These are phyloP conservation scores for Fusarium succisae DNA, from an alignment of 2,329 filamentous ascomycete genomes.

Conservation along the genomic window DNA sequence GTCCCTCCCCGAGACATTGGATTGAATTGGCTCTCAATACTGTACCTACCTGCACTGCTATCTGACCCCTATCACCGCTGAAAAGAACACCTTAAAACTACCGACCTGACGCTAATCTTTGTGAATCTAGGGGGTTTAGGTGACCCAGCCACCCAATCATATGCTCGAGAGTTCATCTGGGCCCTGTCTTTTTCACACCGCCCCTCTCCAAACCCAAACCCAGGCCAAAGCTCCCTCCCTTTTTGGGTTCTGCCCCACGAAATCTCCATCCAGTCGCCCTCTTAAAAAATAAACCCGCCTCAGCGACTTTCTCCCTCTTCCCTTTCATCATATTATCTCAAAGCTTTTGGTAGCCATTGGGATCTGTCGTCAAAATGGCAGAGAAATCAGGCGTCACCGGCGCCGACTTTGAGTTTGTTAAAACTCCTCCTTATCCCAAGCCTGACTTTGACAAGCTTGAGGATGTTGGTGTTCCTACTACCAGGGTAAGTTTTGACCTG, in stretches of 20 bases:
- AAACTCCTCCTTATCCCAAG: slow-evolving; percentile 51
- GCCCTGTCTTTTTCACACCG: slow-evolving; percentile 32
- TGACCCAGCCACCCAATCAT: slow-evolving; percentile 11
- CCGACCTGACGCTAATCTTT: slow-evolving; percentile 21
- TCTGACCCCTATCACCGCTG: slow-evolving; percentile 20
- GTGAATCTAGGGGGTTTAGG: slow-evolving; percentile 5
- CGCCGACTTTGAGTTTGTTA: slow-evolving; percentile 54
- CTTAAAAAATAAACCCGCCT: slow-evolving; percentile 36
- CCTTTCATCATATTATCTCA: slow-evolving; percentile 21
- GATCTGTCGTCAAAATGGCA: slow-evolving; percentile 46
- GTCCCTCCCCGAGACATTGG: slow-evolving; percentile 11
- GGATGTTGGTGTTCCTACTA: slow-evolving; percentile 62
- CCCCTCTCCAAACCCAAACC: slow-evolving; percentile 26
- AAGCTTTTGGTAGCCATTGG: slow-evolving; percentile 41
- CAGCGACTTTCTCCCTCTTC: slow-evolving; percentile 18
- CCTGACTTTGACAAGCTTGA: slow-evolving; percentile 74
- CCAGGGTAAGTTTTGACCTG: slow-evolving; percentile 46
- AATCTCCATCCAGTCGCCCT: slow-evolving; percentile 13
- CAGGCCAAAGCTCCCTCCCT: slow-evolving; percentile 29
- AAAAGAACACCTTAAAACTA: slow-evolving; percentile 29
- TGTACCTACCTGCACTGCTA: background rate
- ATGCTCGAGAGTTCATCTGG: background rate
- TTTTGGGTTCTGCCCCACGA: slow-evolving; percentile 33
- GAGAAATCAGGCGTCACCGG: slow-evolving; percentile 46
- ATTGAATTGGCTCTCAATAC: slow-evolving; percentile 4